Base-by-base conservation (phyloP, 768 basidiomycete species). In the Hortiboletus campestris region DNA sequence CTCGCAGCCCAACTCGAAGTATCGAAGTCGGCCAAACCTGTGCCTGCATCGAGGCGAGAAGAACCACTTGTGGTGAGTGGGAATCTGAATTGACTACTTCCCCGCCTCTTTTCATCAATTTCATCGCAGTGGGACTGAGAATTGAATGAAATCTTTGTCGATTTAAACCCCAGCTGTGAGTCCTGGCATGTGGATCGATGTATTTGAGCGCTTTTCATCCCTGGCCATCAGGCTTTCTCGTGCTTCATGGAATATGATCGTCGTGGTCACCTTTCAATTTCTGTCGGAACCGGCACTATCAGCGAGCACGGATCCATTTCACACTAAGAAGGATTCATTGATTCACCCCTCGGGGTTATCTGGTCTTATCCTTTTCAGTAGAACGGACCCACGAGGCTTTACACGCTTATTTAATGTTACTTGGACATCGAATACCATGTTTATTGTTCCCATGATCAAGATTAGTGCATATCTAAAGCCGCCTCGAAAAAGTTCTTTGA, bases 11-110 rank as follows among this genome's bases (percentile, higher is more conserved):
- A 78, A 51, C 59, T 78, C 51, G 74, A 76, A 65, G 74, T 70
- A 38, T 69, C 71, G 49, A 79, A 73, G 66, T 46, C 67, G 51
- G 65, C 67, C 29, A 72, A 68, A 60, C 65, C 62, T 59, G 68
- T 66, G 42, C 73, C 79, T 57, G 69, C 76, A 63, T 63, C 70
- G 60, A 70, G 69, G 58, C 70, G 73, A 63, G 72, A 77, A 63
- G 75, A 73, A 49, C 63, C 56, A 49, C 70, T 79, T 60, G 76
- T 81, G 76, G 79, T 80, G 61, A 66, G 78, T 70, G 56, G 65
- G 60, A 58, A 55, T 34, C 65, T 56, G 57, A 53, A 49, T 59
- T 48, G 54, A 56, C 48, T 17, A 52, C 40, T 39, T 50, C 43
- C 57, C 55, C 59, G 51, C 59, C 62, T 57, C 61, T 67, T 67